These are phyloP conservation scores for Mycena galopus DNA, from an alignment of 768 basidiomycete genomes.

Conservation along the genomic window DNA sequence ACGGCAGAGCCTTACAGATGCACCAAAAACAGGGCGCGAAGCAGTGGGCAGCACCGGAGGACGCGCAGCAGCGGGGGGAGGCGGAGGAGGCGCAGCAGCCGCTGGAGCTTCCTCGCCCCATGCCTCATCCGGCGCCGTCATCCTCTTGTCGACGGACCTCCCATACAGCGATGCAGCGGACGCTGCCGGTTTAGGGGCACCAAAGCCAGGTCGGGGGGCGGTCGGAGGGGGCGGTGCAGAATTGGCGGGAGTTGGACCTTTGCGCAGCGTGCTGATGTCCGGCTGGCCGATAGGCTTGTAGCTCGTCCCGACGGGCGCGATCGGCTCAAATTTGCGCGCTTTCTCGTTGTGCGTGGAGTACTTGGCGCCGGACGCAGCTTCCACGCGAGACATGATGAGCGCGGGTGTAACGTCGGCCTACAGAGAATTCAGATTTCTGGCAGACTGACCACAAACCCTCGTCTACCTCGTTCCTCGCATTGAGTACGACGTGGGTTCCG, in stretches of 20 bases:
- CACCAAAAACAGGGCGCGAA: conserved; percentile 56
- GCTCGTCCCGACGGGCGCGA: conserved; percentile 83
- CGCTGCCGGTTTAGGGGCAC: conserved; percentile 51
- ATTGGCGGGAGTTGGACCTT: conserved; percentile 40
- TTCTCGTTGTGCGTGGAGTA: conserved; percentile 88
- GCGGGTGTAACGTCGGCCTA: conserved; percentile 86
- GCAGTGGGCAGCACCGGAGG: conserved; percentile 61
- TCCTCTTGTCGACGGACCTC: conserved; percentile 50
- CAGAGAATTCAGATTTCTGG: conserved; percentile 7
- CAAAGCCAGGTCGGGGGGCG: conserved; percentile 63
- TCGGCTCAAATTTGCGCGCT: conserved; percentile 81
- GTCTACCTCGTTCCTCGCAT: conserved; percentile 86
- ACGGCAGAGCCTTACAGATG: conserved; percentile 42
- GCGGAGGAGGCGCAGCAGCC: conserved; percentile 52
- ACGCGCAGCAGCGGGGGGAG: conserved; percentile 60
- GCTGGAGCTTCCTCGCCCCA: conserved; percentile 68
- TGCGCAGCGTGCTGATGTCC: conserved; percentile 74
- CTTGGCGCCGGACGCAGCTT: conserved; percentile 89
- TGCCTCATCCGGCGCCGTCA: conserved; percentile 63
- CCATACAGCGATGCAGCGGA: conserved; percentile 62
- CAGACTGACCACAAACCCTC: background rate
- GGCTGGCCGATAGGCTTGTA: conserved; percentile 83
- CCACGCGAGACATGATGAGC: conserved; percentile 88
- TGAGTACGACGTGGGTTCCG: conserved; percentile 89
- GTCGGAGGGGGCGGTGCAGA: conserved; percentile 54